Percentiles rank a stretch among this genome's conserved stretches.
Evolutionary conservation across 1,284 basidiomycete genomes (phyloP).

Genomic region (Malassezia equina): DNA sequence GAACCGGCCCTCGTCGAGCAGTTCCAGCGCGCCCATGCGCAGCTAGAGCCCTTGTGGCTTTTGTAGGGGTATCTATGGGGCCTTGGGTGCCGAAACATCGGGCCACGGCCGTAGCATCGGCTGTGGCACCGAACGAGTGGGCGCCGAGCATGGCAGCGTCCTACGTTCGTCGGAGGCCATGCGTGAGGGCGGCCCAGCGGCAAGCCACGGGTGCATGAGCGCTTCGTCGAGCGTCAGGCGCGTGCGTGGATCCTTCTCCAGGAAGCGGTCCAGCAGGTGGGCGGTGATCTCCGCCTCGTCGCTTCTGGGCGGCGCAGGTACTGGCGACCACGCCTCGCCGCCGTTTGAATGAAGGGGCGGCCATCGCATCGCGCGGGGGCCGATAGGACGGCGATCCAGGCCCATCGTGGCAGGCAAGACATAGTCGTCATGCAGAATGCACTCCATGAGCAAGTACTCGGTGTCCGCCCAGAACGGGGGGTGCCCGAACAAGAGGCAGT

Average conservation of each 20-base stretch:
- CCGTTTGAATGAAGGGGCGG: slow-evolving; percentile 27
- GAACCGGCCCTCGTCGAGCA: slow-evolving; percentile 74
- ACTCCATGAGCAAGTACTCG: slow-evolving; percentile 73
- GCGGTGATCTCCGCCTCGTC: slow-evolving; percentile 17
- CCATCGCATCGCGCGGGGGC: slow-evolving; percentile 32
- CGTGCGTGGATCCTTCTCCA: slow-evolving; percentile 70
- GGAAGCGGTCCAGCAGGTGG: slow-evolving; percentile 62
- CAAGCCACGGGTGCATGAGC: slow-evolving; percentile 72
- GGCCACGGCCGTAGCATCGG: not conserved
- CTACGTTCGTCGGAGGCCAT: slow-evolving; percentile 12
- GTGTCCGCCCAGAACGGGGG: slow-evolving; percentile 60
- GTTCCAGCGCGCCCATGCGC: slow-evolving; percentile 86
- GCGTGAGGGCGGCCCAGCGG: not conserved
- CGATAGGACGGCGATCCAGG: slow-evolving; percentile 54
- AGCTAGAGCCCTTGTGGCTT: slow-evolving; percentile 59
- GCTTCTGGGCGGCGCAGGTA: slow-evolving; percentile 19
- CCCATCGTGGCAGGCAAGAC: slow-evolving; percentile 65
- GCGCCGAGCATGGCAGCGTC: not conserved
- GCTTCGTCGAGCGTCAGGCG: slow-evolving; percentile 73
- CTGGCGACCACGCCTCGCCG: slow-evolving; percentile 19
- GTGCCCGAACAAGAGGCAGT: slow-evolving; percentile 80
- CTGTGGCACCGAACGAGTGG: not conserved
- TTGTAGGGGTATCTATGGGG: not conserved
- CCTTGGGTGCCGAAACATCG: no score
- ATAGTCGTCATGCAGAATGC: slow-evolving; percentile 73